These are phyloP conservation scores for Aspergillus nidulans DNA, from an alignment of 495 filamentous ascomycete species.

Conservation along the genomic window DNA sequence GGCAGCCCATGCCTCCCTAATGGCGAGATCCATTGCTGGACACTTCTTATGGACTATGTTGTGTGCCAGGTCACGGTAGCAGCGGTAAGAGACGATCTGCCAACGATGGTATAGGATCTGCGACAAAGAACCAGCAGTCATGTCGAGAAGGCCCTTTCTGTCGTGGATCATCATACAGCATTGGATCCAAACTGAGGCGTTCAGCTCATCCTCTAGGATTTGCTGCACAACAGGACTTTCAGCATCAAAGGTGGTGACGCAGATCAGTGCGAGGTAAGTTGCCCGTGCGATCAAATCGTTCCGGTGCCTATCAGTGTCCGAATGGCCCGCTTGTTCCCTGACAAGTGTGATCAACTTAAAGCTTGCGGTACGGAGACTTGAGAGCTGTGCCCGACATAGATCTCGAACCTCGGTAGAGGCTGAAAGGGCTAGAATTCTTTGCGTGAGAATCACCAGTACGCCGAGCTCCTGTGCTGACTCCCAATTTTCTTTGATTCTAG, in stretches of 20 bases:
- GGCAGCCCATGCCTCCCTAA: constrained; percentile 32
- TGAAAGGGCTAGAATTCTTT: constrained; percentile 35
- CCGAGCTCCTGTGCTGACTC: constrained; percentile 35
- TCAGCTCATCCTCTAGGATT: constrained; percentile 12
- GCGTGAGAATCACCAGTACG: constrained; percentile 30
- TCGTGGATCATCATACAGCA: constrained; percentile 38
- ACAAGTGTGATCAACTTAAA: constrained; percentile 16
- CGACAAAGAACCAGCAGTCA: constrained; percentile 1
- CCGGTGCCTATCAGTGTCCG: constrained; percentile 13
- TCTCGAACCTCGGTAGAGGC: constrained; percentile 7
- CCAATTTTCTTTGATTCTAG: constrained; percentile 47
- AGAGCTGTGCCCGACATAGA: constrained; percentile 5
- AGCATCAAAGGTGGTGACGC: constrained; percentile 33
- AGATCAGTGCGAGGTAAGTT: constrained; percentile 31
- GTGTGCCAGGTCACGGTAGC: constrained; percentile 9
- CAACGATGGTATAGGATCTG: constrained; percentile 27
- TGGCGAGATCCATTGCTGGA: constrained; percentile 29
- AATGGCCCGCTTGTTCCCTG: constrained; percentile 6
- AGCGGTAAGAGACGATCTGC: constrained; percentile 23
- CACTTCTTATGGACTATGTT: constrained; percentile 8
- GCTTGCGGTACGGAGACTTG: constrained; percentile 6
- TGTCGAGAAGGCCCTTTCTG: constrained; percentile 9
- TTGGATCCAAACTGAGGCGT: constrained; percentile 34
- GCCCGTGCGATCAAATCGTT: constrained; percentile 22
- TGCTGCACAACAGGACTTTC: constrained; percentile 12